Evolutionary conservation across 2,329 filamentous ascomycete species (phyloP), one percentile per base, ranked within the genome.

Genomic region (Escovopsis sp.): DNA sequence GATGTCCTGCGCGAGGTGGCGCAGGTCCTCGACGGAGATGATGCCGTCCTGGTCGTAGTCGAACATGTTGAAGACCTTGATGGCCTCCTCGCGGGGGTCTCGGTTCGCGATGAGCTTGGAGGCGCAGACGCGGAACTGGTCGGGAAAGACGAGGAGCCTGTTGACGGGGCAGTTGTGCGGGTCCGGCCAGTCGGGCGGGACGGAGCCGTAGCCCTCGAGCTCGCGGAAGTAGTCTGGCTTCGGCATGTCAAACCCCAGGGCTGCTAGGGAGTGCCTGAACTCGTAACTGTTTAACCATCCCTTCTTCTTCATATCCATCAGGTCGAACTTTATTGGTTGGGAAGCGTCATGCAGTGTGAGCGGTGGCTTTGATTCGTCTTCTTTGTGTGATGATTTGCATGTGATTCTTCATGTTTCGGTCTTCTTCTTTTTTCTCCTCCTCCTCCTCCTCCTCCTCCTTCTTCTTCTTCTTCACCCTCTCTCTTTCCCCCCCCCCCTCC

Each of bases 271-370:
- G 65, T 96, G 91, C 63, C 91, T 89, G 59, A 96, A 84, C 65
- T 98, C 91, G 66, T 96, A 91, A 69, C 94, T 96, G 67, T 96
- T 89, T 57, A 98, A 85, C 62, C 84, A 79, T 37, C 80, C 76
- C 66, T 96, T 88, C 60, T 93, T 89, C 70, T 96, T 89, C 56
- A 94, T 82, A 61, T 96, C 91, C 71, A 98, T 96, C 50, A 96
- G 79, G 47, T 81, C 80, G 63, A 96, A 96, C 83, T 94, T 50
- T 20, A 30, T 30, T 30, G 27, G 27, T 30, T 30, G 8, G 27
- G 27, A 30, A 30, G 27, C 8, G 2, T 27, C 14, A 14, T 8
- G 27, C 20, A 27, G 32, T 33, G 49, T 54, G 38, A 57, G 54
- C 33, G 13, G 24, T 42, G 27, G 27, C 27, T 30, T 30, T 30